Conservation (phyloP, 2,329 filamentous ascomycete genomes). For the Sporothrix humicola region DNA sequence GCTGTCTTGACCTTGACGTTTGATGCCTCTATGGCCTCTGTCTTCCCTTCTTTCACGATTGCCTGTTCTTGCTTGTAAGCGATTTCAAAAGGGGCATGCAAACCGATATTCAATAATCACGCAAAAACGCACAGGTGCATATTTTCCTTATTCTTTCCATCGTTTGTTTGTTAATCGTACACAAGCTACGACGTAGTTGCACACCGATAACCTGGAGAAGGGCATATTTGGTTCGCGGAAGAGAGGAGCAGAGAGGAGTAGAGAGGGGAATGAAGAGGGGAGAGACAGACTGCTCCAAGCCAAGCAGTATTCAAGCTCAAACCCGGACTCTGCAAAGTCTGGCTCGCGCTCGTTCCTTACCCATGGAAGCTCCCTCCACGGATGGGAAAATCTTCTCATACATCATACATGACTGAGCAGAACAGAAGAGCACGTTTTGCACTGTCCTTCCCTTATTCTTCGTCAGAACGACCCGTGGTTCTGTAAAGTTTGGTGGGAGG, state of each 20-base stretch:
- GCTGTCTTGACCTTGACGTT: neutral
- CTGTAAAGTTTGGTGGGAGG: slow-evolving; percentile 5
- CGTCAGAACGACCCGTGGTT: neutral
- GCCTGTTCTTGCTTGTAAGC: neutral
- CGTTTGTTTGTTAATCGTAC: neutral
- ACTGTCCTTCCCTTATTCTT: neutral
- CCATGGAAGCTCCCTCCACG: neutral
- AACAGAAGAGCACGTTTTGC: neutral
- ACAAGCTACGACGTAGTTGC: slow-evolving; percentile 6
- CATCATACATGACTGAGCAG: neutral
- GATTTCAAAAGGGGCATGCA: neutral
- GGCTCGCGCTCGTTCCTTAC: slow-evolving; percentile 8
- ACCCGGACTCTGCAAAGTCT: neutral
- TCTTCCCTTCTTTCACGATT: neutral
- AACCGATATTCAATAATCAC: too few relatives aligned
- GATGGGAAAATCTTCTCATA: neutral
- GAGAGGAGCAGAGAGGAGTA: neutral
- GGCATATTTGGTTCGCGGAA: slow-evolving; percentile 8
- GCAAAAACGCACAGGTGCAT: neutral
- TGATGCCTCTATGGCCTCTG: neutral
- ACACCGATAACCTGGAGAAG: slow-evolving; percentile 8
- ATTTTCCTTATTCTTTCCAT: too few relatives aligned
- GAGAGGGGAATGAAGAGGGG: neutral
- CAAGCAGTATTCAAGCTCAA: neutral
- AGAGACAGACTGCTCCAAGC: neutral